A percentile compares a stretch with the other conserved stretches of the same genome.
phyloP scores from a whole-genome alignment of 2,329 filamentous ascomycete species.

The Beauveria pseudobassiana region DNA sequence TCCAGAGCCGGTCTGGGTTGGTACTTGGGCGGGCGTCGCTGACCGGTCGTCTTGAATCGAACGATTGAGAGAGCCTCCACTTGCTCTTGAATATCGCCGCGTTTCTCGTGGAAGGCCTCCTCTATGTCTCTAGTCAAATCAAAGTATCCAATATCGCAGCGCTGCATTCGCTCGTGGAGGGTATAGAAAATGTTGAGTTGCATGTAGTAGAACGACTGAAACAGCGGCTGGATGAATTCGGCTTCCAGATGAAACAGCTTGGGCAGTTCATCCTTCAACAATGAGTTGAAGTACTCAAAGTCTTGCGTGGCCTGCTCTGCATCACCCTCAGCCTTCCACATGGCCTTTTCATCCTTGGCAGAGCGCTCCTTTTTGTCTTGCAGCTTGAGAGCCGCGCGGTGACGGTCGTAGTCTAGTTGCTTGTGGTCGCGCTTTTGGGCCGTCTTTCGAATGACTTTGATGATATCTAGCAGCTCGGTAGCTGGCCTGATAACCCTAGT shows the following conservation, averaged over 20 bases:
- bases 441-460: conserved; percentile 90
- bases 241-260: conserved; percentile 83
- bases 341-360: conserved; percentile 92
- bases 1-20: conserved; percentile 44
- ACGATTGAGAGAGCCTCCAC: conserved; percentile 80
- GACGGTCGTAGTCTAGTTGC: conserved; percentile 91
- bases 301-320: conserved; percentile 89
- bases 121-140: conserved; percentile 86
- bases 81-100: conserved; percentile 76
- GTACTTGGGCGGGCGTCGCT: conserved; percentile 53
- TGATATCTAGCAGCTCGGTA: conserved; percentile 86
- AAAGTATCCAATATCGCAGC: conserved; percentile 95
- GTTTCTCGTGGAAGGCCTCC: conserved; percentile 82
- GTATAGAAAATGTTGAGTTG: conserved; percentile 99
- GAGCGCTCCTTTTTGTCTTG: conserved; percentile 97
- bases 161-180: conserved; percentile 95
- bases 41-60: conserved; percentile 84
- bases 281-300: conserved; percentile 95
- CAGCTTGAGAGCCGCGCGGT: conserved; percentile 72
- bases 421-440: conserved; percentile 91
- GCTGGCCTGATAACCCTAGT: conserved; percentile 83
- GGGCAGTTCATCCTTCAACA: conserved; percentile 92
- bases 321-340: conserved; percentile 92
- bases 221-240: conserved; percentile 92
- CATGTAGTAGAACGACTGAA: conserved; percentile 99